Conservation (phyloP, 768 basidiomycete species). For the Rubroboletus satanas region DNA sequence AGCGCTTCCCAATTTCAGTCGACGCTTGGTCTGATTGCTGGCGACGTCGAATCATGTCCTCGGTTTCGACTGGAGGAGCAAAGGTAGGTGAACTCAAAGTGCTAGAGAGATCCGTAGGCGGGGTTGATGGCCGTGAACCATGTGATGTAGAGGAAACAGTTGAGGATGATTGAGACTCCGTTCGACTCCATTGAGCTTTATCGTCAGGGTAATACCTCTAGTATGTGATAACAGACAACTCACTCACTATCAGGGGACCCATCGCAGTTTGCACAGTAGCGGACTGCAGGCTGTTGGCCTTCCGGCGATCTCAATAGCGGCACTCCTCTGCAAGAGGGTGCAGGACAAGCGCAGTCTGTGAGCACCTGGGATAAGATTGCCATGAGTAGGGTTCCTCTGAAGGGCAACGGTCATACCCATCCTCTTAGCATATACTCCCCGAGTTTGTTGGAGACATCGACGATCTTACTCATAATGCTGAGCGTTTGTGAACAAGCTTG, state of each 20-base stretch:
- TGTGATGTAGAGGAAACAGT: constrained; percentile 49
- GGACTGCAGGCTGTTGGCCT: constrained; percentile 39
- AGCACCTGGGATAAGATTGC: constrained; percentile 42
- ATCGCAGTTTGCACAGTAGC: constrained; percentile 67
- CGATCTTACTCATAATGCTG: constrained; percentile 44
- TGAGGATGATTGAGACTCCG: constrained; percentile 34
- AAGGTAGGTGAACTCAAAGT: constrained; percentile 59
- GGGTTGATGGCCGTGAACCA: constrained; percentile 65
- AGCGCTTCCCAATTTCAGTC: constrained; percentile 68
- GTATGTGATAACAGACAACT: not conserved
- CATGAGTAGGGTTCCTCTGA: constrained; percentile 3
- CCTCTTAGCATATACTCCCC: constrained; percentile 75
- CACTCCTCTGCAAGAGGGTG: constrained; percentile 48
- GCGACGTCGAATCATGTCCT: constrained; percentile 61
- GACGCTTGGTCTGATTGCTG: constrained; percentile 82
- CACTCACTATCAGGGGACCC: constrained; percentile 34
- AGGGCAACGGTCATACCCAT: constrained; percentile 45
- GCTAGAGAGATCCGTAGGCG: constrained; percentile 72
- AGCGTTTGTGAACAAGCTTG: not conserved
- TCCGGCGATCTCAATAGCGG: constrained; percentile 73
- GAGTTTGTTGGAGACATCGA: constrained; percentile 57
- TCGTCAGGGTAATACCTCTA: constrained; percentile 5
- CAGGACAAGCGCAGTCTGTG: constrained; percentile 62
- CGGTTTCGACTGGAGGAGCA: constrained; percentile 60
- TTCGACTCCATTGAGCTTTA: constrained; percentile 14